Base-by-base conservation (phyloP, 352 stramenopile genomes). In the Phytophthora rubi region DNA sequence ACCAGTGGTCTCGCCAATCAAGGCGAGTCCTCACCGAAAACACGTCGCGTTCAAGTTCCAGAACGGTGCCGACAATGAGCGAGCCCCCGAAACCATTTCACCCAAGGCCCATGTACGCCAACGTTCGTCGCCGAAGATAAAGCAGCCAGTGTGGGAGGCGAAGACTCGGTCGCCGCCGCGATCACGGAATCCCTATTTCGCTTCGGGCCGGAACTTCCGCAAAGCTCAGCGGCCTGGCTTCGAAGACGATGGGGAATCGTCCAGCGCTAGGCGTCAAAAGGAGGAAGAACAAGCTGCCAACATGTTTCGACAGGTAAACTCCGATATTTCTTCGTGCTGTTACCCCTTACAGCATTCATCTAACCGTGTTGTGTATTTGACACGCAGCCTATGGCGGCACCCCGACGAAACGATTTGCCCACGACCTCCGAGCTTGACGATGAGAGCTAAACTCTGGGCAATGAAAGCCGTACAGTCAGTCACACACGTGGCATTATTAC, bases 1-100 rank as follows among this genome's bases (percentile, higher is more conserved):
- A 7, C 79, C 82, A 1, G 71, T 75, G 0, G 68, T 90, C 15
- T 91, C 83, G 4, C 83, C 81, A 1, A 85, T 91, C 62, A 84
- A 85, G 66, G 57, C 80, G 1, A 85, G 70, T 56, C 65, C 70
- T 4, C 63, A 76, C 42, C 73, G 64, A 28, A 87, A 83, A 16
- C 77, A 83, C 54, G 77, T 89, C 1, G 66, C 54, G 2, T 86
- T 85, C 44, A 66, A 68, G 59, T 74, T 82, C 44, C 44, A 68
- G 15, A 56, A 37, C 21, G 57, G 62, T 16, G 3, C 26, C 8
- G 54, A 57, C 16, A 64, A 42, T 33, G 62, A 60, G 7, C 42
- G 35, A 4, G 30, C 10, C 23, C 6, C 51, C 26, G 15, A 18
- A n/a, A 26, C 68, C 18, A 59, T 53, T 5, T 61, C 39, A 4